Evolutionary conservation across 164 flowering plant species (phyloP).

Genomic region (Umbellularia californica): DNA sequence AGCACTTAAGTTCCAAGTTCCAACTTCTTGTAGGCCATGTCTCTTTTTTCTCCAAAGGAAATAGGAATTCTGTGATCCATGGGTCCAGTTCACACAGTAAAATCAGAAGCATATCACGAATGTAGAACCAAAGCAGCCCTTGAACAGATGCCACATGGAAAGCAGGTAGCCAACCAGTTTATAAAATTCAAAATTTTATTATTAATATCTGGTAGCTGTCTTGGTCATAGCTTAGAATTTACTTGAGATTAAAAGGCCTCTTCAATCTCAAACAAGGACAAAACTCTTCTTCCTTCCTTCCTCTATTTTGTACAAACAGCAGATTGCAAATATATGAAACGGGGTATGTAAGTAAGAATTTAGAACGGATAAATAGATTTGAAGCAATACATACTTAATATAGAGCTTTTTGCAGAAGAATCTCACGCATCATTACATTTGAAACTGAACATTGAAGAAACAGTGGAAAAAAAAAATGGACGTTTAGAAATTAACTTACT

Average conservation of each 20-base stretch:
- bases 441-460: too few species aligned
- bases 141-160: not conserved
- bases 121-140: not conserved
- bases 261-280: not conserved
- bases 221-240: too few species aligned
- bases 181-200: not conserved
- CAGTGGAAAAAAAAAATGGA: too few species aligned
- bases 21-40: not conserved
- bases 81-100: not conserved
- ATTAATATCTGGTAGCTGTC: not conserved
- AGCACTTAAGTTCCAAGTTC: not conserved
- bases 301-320: not conserved
- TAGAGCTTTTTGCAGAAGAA: too few species aligned
- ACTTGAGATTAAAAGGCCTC: too few species aligned
- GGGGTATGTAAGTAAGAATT: not conserved
- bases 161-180: not conserved
- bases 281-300: not conserved
- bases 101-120: not conserved
- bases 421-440: too few species aligned
- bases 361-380: not conserved
- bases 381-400: not conserved
- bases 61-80: not conserved
- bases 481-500: slow-evolving; percentile 41
- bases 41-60: not conserved
- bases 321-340: not conserved